Evolutionary conservation across 139 green algal species (phyloP).

Genomic region (Picochlorum costavermella): DNA sequence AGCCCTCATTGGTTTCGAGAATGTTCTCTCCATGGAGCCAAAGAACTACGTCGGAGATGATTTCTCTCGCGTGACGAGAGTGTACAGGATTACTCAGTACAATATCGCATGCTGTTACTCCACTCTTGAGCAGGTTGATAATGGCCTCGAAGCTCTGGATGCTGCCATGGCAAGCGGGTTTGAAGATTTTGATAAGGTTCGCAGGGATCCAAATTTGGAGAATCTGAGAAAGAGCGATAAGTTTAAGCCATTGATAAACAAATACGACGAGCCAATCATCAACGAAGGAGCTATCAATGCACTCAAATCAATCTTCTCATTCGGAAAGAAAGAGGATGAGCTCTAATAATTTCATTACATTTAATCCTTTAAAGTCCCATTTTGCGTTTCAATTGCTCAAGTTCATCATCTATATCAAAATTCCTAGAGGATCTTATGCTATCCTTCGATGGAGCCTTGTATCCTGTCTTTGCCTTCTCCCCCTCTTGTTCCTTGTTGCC

Average conservation of each 20-base stretch:
- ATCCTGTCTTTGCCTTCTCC: no score
- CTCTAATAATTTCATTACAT: slow-evolving; percentile 12
- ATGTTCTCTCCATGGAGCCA: slow-evolving; percentile 86
- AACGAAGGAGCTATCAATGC: slow-evolving; percentile 71
- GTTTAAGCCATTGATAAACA: slow-evolving; percentile 68
- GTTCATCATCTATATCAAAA: slow-evolving; percentile 28
- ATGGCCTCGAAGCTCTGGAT: slow-evolving; percentile 75
- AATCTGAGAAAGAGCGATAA: slow-evolving; percentile 50
- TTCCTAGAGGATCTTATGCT: slow-evolving; percentile 9
- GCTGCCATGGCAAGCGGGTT: slow-evolving; percentile 75
- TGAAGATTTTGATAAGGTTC: slow-evolving; percentile 84
- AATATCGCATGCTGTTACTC: slow-evolving; percentile 98
- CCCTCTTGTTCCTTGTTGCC: background rate
- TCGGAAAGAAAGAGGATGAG: slow-evolving; percentile 27
- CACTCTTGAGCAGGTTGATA: slow-evolving; percentile 66
- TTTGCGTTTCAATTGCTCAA: slow-evolving; percentile 42
- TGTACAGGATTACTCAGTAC: slow-evolving; percentile 92
- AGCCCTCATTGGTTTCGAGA: slow-evolving; percentile 93
- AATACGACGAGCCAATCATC: slow-evolving; percentile 90
- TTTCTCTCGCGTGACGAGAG: slow-evolving; percentile 72
- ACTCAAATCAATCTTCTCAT: slow-evolving; percentile 42
- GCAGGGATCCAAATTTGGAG: slow-evolving; percentile 81
- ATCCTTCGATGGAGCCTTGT: background rate
- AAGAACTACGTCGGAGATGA: slow-evolving; percentile 89
- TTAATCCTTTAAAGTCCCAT: slow-evolving; percentile 16